Evolutionary conservation across 2,329 filamentous ascomycete genomes (phyloP).

Genomic region (Trichophyton benhamiae): DNA sequence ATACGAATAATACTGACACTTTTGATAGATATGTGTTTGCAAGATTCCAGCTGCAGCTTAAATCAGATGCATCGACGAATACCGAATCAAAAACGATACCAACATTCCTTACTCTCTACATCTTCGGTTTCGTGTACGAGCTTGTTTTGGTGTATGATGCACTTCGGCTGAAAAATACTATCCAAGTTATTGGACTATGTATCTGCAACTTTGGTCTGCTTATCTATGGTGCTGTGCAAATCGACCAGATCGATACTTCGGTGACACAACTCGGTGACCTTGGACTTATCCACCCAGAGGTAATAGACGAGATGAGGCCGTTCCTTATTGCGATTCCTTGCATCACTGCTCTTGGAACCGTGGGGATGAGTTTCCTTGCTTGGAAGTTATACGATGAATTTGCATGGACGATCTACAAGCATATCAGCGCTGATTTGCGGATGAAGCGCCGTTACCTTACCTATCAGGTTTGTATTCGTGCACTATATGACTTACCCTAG

Average conservation of each 20-base stretch:
- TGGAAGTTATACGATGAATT: conserved; percentile 99
- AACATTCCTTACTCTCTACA: conserved; percentile 90
- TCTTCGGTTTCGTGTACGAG: conserved; percentile 92
- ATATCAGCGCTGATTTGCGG: conserved; percentile 90
- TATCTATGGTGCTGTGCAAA: conserved; percentile 85
- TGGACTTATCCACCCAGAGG: conserved; percentile 37
- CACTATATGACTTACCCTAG: background rate
- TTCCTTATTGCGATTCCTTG: conserved; percentile 76
- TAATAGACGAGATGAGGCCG: conserved; percentile 60
- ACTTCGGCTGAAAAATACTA: conserved; percentile 88
- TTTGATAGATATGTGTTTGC: conserved; percentile 69
- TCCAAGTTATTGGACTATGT: conserved; percentile 92
- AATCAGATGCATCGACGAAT: conserved; percentile 29
- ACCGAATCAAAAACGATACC: conserved; percentile 58
- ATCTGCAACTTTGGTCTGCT: conserved; percentile 83
- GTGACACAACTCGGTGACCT: conserved; percentile 42
- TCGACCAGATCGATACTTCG: conserved; percentile 74
- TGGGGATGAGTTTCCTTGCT: conserved; percentile 61
- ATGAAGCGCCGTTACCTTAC: conserved; percentile 95
- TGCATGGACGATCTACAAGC: conserved; percentile 98
- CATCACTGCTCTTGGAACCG: conserved; percentile 63
- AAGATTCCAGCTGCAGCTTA: conserved; percentile 55
- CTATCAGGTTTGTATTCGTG: conserved; percentile 61
- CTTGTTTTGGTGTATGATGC: conserved; percentile 86
- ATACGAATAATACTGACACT: conserved; percentile 5